Evolutionary conservation across 306 rosid genomes (phyloP).

Genomic region (Casuarina cunninghamiana): DNA sequence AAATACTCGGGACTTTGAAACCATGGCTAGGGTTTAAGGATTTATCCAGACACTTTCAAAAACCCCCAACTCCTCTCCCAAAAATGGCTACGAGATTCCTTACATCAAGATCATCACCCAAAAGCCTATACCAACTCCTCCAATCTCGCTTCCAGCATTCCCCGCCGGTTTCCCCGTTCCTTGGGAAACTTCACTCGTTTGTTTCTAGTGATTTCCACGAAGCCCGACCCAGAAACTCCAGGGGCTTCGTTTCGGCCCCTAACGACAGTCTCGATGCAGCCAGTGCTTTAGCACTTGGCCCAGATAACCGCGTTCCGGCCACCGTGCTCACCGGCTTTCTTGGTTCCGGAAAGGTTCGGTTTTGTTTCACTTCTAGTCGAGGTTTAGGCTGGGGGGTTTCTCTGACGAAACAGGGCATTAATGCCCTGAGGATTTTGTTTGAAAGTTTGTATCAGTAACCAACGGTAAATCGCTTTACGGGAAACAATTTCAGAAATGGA

Average conservation of each 20-base stretch:
- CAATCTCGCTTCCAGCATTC: constrained; percentile 30
- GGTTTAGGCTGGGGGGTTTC: background rate
- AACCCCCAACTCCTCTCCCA: background rate
- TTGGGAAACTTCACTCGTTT: constrained; percentile 32
- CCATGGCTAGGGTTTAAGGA: background rate
- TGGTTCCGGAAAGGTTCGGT: constrained; percentile 82
- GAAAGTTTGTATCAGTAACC: background rate
- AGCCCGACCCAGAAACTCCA: constrained; percentile 28
- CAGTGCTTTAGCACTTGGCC: constrained; percentile 27
- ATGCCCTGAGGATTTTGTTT: background rate
- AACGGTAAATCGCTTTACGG: background rate
- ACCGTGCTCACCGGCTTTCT: constrained; percentile 89
- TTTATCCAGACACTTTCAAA: background rate
- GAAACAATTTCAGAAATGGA: background rate
- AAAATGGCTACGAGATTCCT: constrained; percentile 44
- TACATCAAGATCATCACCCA: constrained; percentile 34
- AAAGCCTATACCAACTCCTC: constrained; percentile 29
- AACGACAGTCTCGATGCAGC: constrained; percentile 25
- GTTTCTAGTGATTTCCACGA: constrained; percentile 20
- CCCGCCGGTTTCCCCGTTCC: constrained; percentile 13
- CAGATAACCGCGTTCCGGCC: constrained; percentile 77
- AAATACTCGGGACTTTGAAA: background rate
- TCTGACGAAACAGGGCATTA: background rate
- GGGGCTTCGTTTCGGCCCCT: constrained; percentile 42
- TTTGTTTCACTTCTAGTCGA: background rate